phyloP scores from a whole-genome alignment of 2,329 filamentous ascomycete genomes.

The Aspergillus puulaauensis region DNA sequence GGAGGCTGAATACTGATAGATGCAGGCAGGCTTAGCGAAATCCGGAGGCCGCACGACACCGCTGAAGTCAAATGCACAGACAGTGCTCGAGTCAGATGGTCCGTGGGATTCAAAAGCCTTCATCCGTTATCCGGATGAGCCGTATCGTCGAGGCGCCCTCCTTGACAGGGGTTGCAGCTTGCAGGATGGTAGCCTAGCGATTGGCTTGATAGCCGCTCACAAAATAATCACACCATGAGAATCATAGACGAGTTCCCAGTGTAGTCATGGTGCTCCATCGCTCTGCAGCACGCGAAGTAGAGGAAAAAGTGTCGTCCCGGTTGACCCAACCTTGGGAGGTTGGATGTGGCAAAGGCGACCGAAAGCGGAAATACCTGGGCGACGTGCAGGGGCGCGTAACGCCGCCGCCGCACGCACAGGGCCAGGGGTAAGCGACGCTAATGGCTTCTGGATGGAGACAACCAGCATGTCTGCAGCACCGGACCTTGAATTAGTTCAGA shows the following conservation, averaged over 20 bases:
- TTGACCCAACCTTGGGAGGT: background rate
- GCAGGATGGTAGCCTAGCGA: background rate
- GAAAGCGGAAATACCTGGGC: conserved; percentile 4
- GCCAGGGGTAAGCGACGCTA: conserved; percentile 24
- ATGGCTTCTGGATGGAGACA: conserved; percentile 1
- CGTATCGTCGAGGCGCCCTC: background rate
- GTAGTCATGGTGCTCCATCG: background rate
- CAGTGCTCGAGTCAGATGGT: conserved; percentile 1
- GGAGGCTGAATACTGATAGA: background rate
- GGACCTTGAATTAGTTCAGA: background rate
- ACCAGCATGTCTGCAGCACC: background rate
- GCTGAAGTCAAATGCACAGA: conserved; percentile 7
- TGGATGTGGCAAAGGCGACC: background rate
- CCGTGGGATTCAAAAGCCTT: conserved; percentile 6
- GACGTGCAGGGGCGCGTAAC: background rate
- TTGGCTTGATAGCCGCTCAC: conserved; percentile 1
- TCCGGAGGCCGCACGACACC: conserved; percentile 4
- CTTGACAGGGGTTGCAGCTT: background rate
- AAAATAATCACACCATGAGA: background rate
- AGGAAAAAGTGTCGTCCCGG: background rate
- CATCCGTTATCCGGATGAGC: background rate
- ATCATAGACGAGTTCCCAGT: background rate
- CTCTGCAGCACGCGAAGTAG: background rate
- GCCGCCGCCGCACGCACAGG: conserved; percentile 15
- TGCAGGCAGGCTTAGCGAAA: background rate